phyloP scores from a whole-genome alignment of 139 green algal species.

The Deuterostichococcus epilithicus region DNA sequence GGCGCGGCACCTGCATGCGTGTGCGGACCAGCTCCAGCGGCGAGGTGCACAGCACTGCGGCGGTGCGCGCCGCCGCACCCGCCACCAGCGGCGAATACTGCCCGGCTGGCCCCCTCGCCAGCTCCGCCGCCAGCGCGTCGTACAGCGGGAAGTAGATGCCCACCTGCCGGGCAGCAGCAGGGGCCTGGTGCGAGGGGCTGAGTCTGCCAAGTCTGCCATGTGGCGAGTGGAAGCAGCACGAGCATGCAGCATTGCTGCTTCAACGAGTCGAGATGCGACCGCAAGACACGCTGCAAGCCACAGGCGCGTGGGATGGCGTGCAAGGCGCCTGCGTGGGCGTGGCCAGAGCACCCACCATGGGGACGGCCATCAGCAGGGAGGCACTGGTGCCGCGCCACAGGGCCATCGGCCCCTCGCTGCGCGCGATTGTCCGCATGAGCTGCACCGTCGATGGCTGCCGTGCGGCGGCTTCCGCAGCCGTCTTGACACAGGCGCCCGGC shows the following conservation, averaged over 20 bases:
- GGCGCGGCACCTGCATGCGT: constrained; percentile 56
- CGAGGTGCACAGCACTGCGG: constrained; percentile 68
- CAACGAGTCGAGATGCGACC: too few relatives aligned
- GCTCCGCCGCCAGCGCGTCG: constrained; percentile 46
- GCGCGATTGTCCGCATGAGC: constrained; percentile 41
- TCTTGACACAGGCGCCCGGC: neutral
- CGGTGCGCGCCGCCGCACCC: constrained; percentile 55
- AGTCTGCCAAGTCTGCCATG: too few relatives aligned
- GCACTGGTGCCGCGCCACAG: constrained; percentile 76
- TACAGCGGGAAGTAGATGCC: constrained; percentile 96
- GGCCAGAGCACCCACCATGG: constrained; percentile 74
- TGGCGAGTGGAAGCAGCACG: too few relatives aligned
- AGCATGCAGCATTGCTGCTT: too few relatives aligned
- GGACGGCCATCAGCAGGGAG: constrained; percentile 69
- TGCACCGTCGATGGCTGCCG: constrained; percentile 21
- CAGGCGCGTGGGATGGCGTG: too few relatives aligned
- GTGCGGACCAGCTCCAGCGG: constrained; percentile 83
- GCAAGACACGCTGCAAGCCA: too few relatives aligned
- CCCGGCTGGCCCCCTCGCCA: constrained; percentile 10
- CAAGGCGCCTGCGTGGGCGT: too few relatives aligned
- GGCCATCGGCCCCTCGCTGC: constrained; percentile 52
- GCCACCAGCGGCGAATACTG: constrained; percentile 56
- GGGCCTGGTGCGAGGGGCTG: neutral
- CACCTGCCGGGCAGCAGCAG: constrained; percentile 43
- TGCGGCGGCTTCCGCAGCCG: too few relatives aligned